Evolutionary conservation across 2,329 filamentous ascomycete genomes (phyloP), one percentile per base, ranked within the genome.

Genomic region (Botrytis byssoidea): DNA sequence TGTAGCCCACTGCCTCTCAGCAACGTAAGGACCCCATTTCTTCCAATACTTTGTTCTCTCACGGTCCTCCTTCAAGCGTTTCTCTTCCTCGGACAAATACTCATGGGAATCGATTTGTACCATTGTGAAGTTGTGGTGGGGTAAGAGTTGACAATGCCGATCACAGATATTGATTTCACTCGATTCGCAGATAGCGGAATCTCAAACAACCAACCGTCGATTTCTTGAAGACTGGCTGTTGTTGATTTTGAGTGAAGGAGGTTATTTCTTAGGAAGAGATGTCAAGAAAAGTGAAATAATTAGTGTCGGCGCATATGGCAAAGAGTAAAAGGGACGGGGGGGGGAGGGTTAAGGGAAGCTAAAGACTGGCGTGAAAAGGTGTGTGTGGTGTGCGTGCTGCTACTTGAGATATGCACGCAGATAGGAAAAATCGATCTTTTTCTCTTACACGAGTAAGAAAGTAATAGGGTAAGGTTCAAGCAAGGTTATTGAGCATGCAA

Each of bases 1-100:
- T 78, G 94, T 97, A 74, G 95, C 94, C 95, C 95, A 98, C 85
- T 98, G 95, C 81, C 95, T 88, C 85, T 98, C 95, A 72, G 95
- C 90, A 79, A 97, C 91, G 81, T 98, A 98, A 37, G 95, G 92
- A 72, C 95, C 95, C 94, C 95, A 98, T 90, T 92, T 94, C 89
- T 98, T 98, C 95, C 95, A 98, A 86, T 98, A 98, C 83, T 93
- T 95, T 77, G 85, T 88, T 76, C 91, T 91, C 77, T 95, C 89
- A 74, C 91, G 89, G 83, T 98, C 95, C 81, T 97, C 90, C 81
- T 92, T 92, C 78, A 98, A 88, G 68, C 96, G 92, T 83, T 92
- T 92, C 86, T 98, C 95, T 85, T 98, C 95, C 83, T 93, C 91
- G 75, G 92, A 94, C 81, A 95, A 88, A 83, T 94, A 95, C 82